Base-by-base conservation (phyloP, 129 eudicot species). In the Smallanthus sonchifolius region DNA sequence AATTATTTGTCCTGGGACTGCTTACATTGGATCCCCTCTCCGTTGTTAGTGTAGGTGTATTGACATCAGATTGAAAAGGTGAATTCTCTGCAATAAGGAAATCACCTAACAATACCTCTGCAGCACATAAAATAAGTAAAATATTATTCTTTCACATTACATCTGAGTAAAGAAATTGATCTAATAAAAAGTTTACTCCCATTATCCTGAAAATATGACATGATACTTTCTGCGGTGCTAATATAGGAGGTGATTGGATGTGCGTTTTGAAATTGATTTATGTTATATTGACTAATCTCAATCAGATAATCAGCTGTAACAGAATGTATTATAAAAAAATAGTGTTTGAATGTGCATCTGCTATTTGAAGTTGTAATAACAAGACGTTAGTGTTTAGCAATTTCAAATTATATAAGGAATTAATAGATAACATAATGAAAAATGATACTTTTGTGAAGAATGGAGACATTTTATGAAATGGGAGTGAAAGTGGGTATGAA, bases 11-110 rank as follows among this genome's bases (percentile, higher is more conserved):
- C 72, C 83, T 83, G 24, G 93, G 88, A 77, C 87, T 89, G 56
- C 77, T 39, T 67, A 70, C 47, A 59, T 71, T 73, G 67, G 75
- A 34, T 28, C 70, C 57, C 65, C 86, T 82, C 36, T 88, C 95
- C 10, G 92, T 75, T 37, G 85, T 39, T 69, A 79, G 55, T 72
- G 72, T 82, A 47, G 91, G 85, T 56, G 92, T 68, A 81, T 75
- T 87, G 24, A 48, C 74, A 65, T 88, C 96, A 70, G 99, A 82
- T 60, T 90, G 96, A 42, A 63, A 68, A 63, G 82, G 89, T 17
- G 99, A 84, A 74, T 94, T 88, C 70, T 94, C 98, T 39, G 99
- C 99, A 37, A 86, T 74, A 73, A 94, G 93, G 42, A 86, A 84
- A 71, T 94, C 99, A 68, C 73, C 99, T 42, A 94, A 80, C 89